Conservation (phyloP, 2,329 filamentous ascomycete genomes). For the Colletotrichum euphorbiae region DNA sequence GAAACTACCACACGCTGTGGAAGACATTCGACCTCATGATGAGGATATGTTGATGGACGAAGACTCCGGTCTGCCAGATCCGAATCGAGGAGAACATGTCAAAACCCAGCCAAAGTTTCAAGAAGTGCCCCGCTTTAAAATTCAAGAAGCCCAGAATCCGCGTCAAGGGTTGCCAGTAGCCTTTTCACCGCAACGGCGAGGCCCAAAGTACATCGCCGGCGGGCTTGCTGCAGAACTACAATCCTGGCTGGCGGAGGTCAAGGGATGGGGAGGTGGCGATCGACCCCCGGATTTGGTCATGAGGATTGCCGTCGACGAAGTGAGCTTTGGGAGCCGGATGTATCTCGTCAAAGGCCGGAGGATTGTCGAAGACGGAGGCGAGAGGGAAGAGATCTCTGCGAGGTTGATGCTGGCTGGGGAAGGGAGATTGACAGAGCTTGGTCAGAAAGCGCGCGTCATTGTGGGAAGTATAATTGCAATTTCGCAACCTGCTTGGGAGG, state of each 20-base stretch:
- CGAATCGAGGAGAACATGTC: not conserved
- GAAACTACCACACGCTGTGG: not conserved
- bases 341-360: conserved; percentile 47
- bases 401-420: conserved; percentile 53
- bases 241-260: conserved; percentile 55
- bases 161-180: conserved; percentile 43
- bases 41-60: conserved; percentile 38
- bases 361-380: conserved; percentile 8
- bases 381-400: conserved; percentile 20
- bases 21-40: not conserved
- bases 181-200: conserved; percentile 52
- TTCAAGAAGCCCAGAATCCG: conserved; percentile 42
- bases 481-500: conserved; percentile 54
- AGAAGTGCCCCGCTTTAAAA: conserved; percentile 54
- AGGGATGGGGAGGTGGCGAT: conserved; percentile 45
- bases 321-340: conserved; percentile 50
- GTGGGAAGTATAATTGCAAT: conserved; percentile 49
- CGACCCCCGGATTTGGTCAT: conserved; percentile 38
- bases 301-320: conserved; percentile 47
- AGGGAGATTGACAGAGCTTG: conserved; percentile 52
- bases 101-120: conserved; percentile 53
- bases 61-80: conserved; percentile 3
- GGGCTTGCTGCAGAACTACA: conserved; percentile 55
- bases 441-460: conserved; percentile 44
- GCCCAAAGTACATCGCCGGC: conserved; percentile 50